These are phyloP conservation scores for Gymnopilus junonius DNA, from an alignment of 768 basidiomycete species.

Conservation along the genomic window DNA sequence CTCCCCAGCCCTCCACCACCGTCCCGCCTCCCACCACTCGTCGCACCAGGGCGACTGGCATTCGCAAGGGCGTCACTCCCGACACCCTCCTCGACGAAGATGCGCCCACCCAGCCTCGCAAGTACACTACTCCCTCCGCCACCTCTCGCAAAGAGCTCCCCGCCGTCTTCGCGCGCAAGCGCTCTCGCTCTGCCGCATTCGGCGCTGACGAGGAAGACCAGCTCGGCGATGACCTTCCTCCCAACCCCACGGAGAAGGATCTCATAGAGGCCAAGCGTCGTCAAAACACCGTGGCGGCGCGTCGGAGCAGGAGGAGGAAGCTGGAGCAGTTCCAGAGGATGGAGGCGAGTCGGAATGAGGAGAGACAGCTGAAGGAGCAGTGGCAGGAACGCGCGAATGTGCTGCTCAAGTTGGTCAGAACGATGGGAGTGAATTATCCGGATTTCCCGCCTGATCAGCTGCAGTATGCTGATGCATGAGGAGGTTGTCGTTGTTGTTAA, in stretches of 20 bases:
- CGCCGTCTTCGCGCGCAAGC: slow-evolving; percentile 70
- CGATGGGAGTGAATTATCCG: slow-evolving; percentile 59
- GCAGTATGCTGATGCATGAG: slow-evolving; percentile 62
- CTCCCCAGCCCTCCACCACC: neutral
- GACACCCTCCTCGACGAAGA: slow-evolving; percentile 67
- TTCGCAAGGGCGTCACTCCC: slow-evolving; percentile 65
- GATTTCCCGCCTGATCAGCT: slow-evolving; percentile 48
- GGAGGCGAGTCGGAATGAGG: slow-evolving; percentile 55
- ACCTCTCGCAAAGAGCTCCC: slow-evolving; percentile 85
- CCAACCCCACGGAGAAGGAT: slow-evolving; percentile 56
- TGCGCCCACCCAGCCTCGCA: slow-evolving; percentile 80
- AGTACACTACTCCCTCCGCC: slow-evolving; percentile 70
- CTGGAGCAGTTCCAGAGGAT: slow-evolving; percentile 71
- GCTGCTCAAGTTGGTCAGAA: slow-evolving; percentile 53
- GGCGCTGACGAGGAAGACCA: slow-evolving; percentile 58
- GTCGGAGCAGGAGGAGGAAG: slow-evolving; percentile 80
- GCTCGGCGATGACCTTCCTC: slow-evolving; percentile 37
- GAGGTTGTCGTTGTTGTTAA: neutral
- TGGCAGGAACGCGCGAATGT: slow-evolving; percentile 63
- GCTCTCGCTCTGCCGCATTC: slow-evolving; percentile 36
- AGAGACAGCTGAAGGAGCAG: slow-evolving; percentile 60
- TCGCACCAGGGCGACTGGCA: slow-evolving; percentile 31
- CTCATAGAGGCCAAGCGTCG: slow-evolving; percentile 83
- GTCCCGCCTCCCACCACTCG: slow-evolving; percentile 1
- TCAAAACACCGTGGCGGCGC: slow-evolving; percentile 87